Evolutionary conservation across 164 flowering plant genomes (phyloP), one percentile per base, ranked within the genome.

Genomic region (Chloranthus sessilifolius): DNA sequence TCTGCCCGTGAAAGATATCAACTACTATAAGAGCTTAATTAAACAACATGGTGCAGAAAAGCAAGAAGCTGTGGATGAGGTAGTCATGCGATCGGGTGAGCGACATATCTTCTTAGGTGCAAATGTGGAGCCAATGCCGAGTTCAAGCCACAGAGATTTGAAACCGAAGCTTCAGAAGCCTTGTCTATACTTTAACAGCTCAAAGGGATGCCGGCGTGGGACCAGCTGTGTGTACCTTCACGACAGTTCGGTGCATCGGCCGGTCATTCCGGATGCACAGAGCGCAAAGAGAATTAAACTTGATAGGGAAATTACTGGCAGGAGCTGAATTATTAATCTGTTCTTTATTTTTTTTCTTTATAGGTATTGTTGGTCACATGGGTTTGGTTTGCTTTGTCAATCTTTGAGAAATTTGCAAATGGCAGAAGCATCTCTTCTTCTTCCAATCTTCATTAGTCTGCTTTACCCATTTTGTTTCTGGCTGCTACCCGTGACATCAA

Each of bases 11-110:
- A 87, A 68, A 55, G 98, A 92, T 56, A 25, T 76, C 2, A 79
- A 67, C 63, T 88, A 92, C 40, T 92, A 78, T 34, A 88, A 92
- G 79, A 82, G 75, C 66, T 68, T 91, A 71, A 91, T 91, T 52
- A 95, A 91, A 66, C 84, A 83, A 49, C 97, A 88, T 52, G 97
- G 97, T 26, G 89, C 65, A 49, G 95, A 88, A 15, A 78, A 75
- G 50, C 75, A 55, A 20, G 85, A 76, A 24, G 24, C 24, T 15
- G 63, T 54, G 46, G 58, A 62, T 9, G 59, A 26, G 3, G 29
- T 27, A 1, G 46, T 31, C 15, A 64, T 55, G 7, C 80, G 67
- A 20, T 71, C 47, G 26, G 62, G 56, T 31, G 63, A 55, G 37
- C 71, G 58, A 31, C 71, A 61, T 40, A 61, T 44, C 23, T 67